Percentiles rank a stretch among this genome's conserved stretches.
Evolutionary conservation across 192 early-diverging fungal genomes (phyloP).

Genomic region (Glomus cerebriforme): DNA sequence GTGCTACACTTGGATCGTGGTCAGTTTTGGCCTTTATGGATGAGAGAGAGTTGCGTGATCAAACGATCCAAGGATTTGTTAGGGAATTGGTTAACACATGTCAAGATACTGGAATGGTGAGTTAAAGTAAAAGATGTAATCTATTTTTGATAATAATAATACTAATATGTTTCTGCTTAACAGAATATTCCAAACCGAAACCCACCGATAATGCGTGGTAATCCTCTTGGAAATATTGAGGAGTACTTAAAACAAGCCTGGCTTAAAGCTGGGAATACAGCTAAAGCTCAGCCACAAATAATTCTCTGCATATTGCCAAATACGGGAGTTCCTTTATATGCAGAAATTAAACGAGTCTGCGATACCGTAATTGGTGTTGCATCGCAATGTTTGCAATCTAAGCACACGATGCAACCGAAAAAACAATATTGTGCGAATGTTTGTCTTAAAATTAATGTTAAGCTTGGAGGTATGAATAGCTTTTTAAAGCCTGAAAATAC

Average conservation of each 20-base stretch:
- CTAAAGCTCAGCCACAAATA: conserved; percentile 71
- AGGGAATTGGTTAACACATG: no score
- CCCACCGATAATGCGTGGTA: no score
- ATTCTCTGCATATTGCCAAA: conserved; percentile 77
- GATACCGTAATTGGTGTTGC: conserved; percentile 87
- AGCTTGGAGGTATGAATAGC: conserved; percentile 71
- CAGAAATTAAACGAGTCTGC: conserved; percentile 81
- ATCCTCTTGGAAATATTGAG: no score
- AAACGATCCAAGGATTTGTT: no score
- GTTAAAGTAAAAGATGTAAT: no score
- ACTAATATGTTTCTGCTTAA: no score
- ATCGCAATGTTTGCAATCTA: conserved; percentile 88
- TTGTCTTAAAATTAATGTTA: conserved; percentile 64
- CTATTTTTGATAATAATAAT: no score
- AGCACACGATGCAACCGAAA: conserved; percentile 73
- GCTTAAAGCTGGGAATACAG: conserved; percentile 32
- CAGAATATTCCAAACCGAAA: no score
- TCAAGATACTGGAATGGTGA: no score
- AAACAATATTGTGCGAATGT: conserved; percentile 93
- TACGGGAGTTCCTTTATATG: conserved; percentile 65
- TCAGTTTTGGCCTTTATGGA: conserved; percentile 69
- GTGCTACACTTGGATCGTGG: conserved; percentile 77
- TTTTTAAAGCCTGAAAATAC: conserved; percentile 57
- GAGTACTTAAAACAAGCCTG: no score
- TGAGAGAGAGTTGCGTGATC: no score